phyloP scores from a whole-genome alignment of 73 alveolate species.

The Symbiodinium pilosum region DNA sequence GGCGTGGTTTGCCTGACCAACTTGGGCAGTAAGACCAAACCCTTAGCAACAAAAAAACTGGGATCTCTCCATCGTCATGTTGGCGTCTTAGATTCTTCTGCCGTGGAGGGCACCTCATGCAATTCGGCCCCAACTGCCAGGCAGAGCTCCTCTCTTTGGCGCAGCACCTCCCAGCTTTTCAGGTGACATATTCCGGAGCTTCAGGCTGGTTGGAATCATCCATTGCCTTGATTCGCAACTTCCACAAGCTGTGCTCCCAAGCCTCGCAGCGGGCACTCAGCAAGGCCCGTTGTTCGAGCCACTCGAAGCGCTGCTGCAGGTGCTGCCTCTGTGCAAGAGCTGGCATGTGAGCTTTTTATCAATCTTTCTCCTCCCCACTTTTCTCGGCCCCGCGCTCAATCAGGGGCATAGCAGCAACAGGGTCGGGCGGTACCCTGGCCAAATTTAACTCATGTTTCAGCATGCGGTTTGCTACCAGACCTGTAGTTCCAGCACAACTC shows the following conservation, averaged over 20 bases:
- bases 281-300: slow-evolving; percentile 27
- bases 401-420: neutral
- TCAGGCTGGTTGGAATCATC: too few species aligned
- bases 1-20: slow-evolving; percentile 17
- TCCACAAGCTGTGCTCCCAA: too few species aligned
- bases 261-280: slow-evolving; percentile 12
- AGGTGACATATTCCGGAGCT: too few species aligned
- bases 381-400: neutral
- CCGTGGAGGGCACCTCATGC: neutral
- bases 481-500: too few species aligned
- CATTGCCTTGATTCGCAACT: too few species aligned
- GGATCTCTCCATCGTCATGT: too few species aligned
- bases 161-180: neutral
- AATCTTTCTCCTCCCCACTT: too few species aligned
- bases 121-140: neutral
- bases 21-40: too few species aligned
- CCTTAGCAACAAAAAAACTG: too few species aligned
- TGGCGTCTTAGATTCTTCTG: too few species aligned
- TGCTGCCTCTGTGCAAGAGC: neutral
- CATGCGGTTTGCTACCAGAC: neutral
- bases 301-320: slow-evolving; percentile 3
- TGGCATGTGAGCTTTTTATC: too few species aligned
- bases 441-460: neutral
- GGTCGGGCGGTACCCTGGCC: neutral
- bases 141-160: slow-evolving; percentile 19